Base-by-base conservation (phyloP, 75 land plant species). In the Pinus albicaulis region DNA sequence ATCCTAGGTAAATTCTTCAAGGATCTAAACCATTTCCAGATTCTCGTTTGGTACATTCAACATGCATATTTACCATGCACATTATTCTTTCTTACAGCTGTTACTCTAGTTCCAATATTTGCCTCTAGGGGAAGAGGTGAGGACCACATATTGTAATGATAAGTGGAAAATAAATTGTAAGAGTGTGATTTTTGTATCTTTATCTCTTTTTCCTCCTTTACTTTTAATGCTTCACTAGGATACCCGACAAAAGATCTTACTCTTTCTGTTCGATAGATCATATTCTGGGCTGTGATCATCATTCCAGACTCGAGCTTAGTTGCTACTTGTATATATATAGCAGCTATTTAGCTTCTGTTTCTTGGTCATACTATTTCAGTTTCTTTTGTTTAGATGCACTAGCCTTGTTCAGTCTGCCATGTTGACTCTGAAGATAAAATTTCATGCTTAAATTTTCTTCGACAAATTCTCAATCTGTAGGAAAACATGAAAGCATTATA, bases 1-100 rank as follows among this genome's bases (percentile, higher is more conserved):
- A 90, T 80, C 99, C 98, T 76, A 95, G 99, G 99, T 98, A 53
- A 63, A 3, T 53, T 72, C 15, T 55, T 72, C 11, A 41, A 72
- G 25, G 26, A 55, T 55, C 17, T 52, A 25, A 25, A 55, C 55
- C 57, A 16, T 72, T 23, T 41, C 14, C 48, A 52, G 28, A 53
- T 53, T 72, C 7, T 48, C 48, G 15, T 55, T 55, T 17, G 57
- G 28, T 20, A 55, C 44, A 55, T 15, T 53, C 19, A 15, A 55
- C 20, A 72, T 25, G n/a, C 28, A 72, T 72, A 72, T 16, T 53
- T 14, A 52, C 19, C 15, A 23, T 48, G 41, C 38, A 41, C 4
- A 1, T 64, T 64, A 4, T 63, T 28, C 15, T 63, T 16, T 63
- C 6, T 6, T 5, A 63, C 6, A 14, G 11, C 53, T 48, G 17